Percentiles rank a stretch among this genome's conserved stretches.
These are phyloP conservation scores for Trichoderma harzianum DNA, from an alignment of 2,329 filamentous ascomycete species.

Conservation along the genomic window DNA sequence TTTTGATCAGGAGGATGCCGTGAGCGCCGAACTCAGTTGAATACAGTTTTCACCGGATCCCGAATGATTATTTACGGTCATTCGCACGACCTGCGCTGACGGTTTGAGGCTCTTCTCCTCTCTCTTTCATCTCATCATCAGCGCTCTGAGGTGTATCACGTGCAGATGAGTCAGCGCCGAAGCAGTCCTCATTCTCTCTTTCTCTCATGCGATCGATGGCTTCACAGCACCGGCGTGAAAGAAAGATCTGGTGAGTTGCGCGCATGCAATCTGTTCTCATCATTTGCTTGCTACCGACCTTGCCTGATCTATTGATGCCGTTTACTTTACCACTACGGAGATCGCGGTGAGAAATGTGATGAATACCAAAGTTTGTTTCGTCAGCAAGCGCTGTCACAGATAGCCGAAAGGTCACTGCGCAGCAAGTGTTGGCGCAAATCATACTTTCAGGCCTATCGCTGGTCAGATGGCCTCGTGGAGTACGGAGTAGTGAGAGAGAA, in stretches of 20 bases:
- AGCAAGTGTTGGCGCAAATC: slow-evolving; percentile 6
- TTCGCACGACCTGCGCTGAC: background rate
- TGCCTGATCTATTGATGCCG: background rate
- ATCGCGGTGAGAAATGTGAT: background rate
- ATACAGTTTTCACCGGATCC: background rate
- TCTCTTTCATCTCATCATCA: background rate
- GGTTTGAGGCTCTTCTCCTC: background rate
- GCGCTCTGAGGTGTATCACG: background rate
- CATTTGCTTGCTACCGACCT: background rate
- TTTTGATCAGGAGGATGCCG: background rate
- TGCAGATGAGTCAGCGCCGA: background rate
- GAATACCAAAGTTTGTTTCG: background rate
- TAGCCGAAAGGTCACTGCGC: background rate
- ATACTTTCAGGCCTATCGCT: background rate
- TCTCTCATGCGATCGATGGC: background rate
- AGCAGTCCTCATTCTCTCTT: background rate
- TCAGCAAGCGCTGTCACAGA: background rate
- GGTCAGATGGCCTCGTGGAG: background rate
- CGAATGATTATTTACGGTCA: slow-evolving; percentile 10
- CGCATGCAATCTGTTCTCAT: background rate
- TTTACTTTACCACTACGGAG: background rate
- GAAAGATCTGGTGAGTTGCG: background rate
- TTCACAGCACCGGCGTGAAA: background rate
- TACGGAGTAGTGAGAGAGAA: background rate
- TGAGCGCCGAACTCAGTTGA: background rate